Conservation (phyloP, 2,329 filamentous ascomycete genomes). For the Fusarium veterinarium region DNA sequence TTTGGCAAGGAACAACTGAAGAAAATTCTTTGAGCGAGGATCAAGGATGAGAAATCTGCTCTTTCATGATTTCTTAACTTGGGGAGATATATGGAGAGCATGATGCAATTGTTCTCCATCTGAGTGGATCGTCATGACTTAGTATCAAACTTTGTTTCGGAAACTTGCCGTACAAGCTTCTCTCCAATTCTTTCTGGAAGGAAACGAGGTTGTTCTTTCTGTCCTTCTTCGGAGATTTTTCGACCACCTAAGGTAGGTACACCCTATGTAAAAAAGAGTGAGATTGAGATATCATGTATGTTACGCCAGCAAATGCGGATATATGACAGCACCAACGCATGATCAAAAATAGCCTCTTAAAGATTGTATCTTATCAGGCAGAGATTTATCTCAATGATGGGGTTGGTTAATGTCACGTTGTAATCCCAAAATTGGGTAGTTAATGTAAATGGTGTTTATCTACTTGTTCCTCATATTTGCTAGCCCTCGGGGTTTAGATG, state of each 20-base stretch:
- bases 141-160: slow-evolving; percentile 20
- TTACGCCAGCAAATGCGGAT: neutral
- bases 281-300: neutral
- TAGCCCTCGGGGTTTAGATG: neutral
- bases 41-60: slow-evolving; percentile 1
- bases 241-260: neutral
- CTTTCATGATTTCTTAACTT: slow-evolving; percentile 14
- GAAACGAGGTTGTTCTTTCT: slow-evolving; percentile 6
- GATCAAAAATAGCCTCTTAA: neutral
- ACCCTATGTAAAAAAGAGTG: neutral
- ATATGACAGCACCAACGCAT: neutral
- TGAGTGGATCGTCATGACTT: slow-evolving; percentile 30
- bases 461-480: neutral
- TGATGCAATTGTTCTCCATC: slow-evolving; percentile 34
- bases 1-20: neutral
- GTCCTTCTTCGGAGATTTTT: neutral
- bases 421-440: neutral
- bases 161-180: slow-evolving; percentile 18
- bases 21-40: neutral
- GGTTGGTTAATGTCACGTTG: neutral
- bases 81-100: slow-evolving; percentile 27
- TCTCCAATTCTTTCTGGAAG: slow-evolving; percentile 29
- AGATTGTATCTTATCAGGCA: neutral
- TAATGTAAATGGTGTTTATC: neutral
- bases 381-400: neutral